These are phyloP conservation scores for Chlamydomonas schloesseri DNA, from an alignment of 139 green algal genomes.

Conservation along the genomic window DNA sequence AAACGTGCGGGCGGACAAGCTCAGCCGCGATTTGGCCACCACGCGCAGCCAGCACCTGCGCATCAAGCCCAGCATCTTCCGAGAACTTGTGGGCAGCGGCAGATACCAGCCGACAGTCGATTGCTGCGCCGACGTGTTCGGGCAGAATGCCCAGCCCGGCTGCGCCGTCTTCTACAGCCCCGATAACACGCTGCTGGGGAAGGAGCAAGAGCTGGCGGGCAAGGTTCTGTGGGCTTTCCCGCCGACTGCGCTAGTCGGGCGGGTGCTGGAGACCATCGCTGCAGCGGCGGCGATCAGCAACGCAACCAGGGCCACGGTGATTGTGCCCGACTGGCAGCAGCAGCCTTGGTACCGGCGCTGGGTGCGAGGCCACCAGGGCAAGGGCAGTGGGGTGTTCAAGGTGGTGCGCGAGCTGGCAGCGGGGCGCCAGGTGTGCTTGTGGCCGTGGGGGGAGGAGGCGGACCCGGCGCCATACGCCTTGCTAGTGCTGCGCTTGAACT, in stretches of 20 bases:
- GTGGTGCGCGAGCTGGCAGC: neutral
- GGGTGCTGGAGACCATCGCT: neutral
- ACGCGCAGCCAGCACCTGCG: neutral
- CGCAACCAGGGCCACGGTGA: slow-evolving; percentile 6
- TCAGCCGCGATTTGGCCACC: too few species aligned
- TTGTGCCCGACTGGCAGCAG: slow-evolving; percentile 21
- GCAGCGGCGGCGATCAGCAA: neutral
- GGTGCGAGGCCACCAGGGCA: neutral
- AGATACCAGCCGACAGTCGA: neutral
- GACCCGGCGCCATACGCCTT: neutral
- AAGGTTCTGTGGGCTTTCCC: too few species aligned
- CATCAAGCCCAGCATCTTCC: neutral
- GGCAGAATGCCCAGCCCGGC: neutral
- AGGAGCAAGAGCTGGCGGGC: neutral
- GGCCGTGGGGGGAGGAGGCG: neutral
- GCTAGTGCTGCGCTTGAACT: neutral
- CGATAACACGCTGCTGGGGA: neutral
- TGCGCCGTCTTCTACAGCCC: neutral
- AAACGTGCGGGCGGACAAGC: too few species aligned
- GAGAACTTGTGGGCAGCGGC: neutral
- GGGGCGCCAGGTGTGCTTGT: neutral
- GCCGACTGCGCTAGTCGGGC: slow-evolving; percentile 3
- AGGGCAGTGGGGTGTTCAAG: neutral
- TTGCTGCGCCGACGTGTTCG: slow-evolving; percentile 17
- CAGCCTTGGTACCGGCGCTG: slow-evolving; percentile 1